These are phyloP conservation scores for Calonectria honghensis DNA, from an alignment of 2,329 filamentous ascomycete genomes.

Conservation along the genomic window DNA sequence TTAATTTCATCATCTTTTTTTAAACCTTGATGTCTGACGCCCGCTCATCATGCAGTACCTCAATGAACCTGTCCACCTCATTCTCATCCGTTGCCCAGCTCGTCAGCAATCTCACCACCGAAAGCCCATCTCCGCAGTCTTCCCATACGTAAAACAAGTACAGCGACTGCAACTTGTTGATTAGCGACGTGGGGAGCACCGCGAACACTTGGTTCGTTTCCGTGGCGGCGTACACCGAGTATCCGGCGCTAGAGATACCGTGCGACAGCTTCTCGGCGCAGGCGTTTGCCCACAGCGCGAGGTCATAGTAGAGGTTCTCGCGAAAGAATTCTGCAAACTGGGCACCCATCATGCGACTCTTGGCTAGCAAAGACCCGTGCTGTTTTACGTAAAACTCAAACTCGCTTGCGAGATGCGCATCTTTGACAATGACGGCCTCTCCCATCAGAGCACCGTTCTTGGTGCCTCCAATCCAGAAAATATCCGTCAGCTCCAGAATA, in stretches of 20 bases:
- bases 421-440: conserved; percentile 70
- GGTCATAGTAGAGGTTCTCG: conserved; percentile 66
- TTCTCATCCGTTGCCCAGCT: conserved; percentile 69
- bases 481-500: conserved; percentile 68
- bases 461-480: conserved; percentile 74
- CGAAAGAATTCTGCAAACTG: conserved; percentile 71
- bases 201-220: conserved; percentile 73
- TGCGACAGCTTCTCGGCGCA: conserved; percentile 66
- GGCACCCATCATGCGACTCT: conserved; percentile 68
- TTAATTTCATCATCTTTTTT: background rate
- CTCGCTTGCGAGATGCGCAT: conserved; percentile 63
- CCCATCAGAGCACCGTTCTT: conserved; percentile 71
- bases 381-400: conserved; percentile 72
- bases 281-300: conserved; percentile 66
- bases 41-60: conserved; percentile 37
- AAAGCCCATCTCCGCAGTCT: conserved; percentile 60
- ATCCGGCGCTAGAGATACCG: conserved; percentile 65
- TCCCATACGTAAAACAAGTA: conserved; percentile 71
- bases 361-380: conserved; percentile 69
- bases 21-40: background rate
- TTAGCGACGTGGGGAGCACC: conserved; percentile 61
- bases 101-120: conserved; percentile 67
- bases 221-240: conserved; percentile 64
- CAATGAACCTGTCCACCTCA: conserved; percentile 63
- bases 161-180: conserved; percentile 62